phyloP scores from a whole-genome alignment of 306 rosid genomes.

The Prunus campanulata region DNA sequence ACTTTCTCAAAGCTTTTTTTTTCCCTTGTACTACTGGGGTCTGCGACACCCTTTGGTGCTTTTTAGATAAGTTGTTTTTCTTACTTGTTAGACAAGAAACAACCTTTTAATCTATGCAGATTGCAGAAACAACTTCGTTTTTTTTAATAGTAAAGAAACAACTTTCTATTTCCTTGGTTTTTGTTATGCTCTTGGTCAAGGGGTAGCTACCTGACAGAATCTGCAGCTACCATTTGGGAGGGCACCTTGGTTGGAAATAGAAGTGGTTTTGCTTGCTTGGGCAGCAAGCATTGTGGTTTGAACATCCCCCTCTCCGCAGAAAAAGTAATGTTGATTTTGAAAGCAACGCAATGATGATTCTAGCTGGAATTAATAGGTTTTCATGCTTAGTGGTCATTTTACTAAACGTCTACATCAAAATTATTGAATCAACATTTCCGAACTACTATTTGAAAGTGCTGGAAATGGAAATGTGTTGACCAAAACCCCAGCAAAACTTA shows the following conservation, averaged over 20 bases:
- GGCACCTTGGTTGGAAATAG: not conserved
- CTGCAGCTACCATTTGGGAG: not conserved
- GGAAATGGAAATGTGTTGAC: not conserved
- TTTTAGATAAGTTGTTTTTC: not conserved
- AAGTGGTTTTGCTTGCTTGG: not conserved
- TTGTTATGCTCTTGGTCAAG: not conserved
- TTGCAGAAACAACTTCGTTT: not conserved
- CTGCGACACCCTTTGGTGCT: not conserved
- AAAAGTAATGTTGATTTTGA: not conserved
- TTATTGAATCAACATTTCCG: not conserved
- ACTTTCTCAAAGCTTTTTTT: no score
- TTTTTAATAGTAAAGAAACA: not conserved
- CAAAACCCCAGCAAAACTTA: no score
- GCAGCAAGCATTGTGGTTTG: not conserved
- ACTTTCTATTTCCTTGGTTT: not conserved
- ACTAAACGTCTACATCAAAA: not conserved
- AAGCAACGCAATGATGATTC: not conserved
- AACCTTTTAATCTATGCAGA: not conserved
- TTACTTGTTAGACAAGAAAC: not conserved
- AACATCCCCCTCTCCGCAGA: not conserved
- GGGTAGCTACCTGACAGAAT: not conserved
- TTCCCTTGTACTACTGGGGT: not conserved
- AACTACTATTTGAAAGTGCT: not conserved
- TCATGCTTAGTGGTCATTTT: not conserved
- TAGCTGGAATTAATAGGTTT: not conserved